Base-by-base conservation (phyloP, 768 basidiomycete species). In the Cubamyces lactineus region DNA sequence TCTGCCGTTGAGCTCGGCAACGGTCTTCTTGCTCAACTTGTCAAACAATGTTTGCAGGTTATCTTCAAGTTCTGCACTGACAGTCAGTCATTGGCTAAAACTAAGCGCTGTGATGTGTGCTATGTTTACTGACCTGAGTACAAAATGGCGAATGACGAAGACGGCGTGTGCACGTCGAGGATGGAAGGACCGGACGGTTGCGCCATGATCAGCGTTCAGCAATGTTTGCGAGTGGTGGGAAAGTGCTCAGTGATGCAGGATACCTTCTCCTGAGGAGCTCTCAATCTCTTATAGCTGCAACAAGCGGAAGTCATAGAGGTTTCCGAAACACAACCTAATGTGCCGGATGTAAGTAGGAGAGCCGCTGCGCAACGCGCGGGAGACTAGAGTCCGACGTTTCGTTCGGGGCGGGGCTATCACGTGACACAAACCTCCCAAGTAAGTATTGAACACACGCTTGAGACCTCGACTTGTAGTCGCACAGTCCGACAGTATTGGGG, bases 161-260 rank as follows among this genome's bases (percentile, higher is more conserved):
- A 71, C 0, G 92, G 92, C 0, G 92, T 92, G 67, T 94, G 92
- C 21, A 93, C 81, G 66, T 89, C 84, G 57, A 94, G 75, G 41
- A 91, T 74, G 19, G 83, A 70, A 1, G 81, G 81, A 17, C 63
- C 69, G 11, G 76, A 65, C n/a, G n/a, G n/a, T 24, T 58, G 62
- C 30, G 61, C 54, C 61, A 62, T 62, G 47, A 16, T 51, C 12
- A 34, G 61, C 24, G 55, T 38, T 51, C 24, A 19, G 69, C 61
- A 24, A 77, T 62, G 75, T 74, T 77, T 50, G 66, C 57, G 57
- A 57, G 53, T 59, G 62, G 46, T 26, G 41, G 38, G 48, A 50
- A 47, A 49, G 15, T 52, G 57, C 41, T 43, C 39, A 45, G 40
- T 23, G 41, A 19, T 28, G 41, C 26, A 11, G 9, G 42, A n/a